Base-by-base conservation (phyloP, 2,329 filamentous ascomycete genomes). In the Dothistroma septosporum region DNA sequence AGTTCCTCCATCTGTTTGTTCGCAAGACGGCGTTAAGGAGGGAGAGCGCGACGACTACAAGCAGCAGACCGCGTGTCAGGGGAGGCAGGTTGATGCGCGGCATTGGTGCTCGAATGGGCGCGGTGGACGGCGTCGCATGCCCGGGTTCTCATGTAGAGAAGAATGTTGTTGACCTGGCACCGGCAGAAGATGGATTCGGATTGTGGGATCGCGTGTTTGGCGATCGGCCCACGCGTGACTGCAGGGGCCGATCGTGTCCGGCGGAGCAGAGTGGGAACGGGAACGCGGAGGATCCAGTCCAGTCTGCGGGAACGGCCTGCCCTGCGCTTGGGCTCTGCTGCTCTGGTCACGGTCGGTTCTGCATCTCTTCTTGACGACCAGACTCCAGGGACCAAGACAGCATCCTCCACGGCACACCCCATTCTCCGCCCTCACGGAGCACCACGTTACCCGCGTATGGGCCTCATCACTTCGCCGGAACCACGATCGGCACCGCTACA, bases 11-110 rank as follows among this genome's bases (percentile, higher is more conserved):
- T 77, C 88, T 85, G 63, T 84, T 82, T 72, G 89, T 89, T 59
- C 90, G 85, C 76, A 95, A 86, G 68, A 87, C 82, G 66, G 89
- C 87, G 78, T 92, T 94, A 72, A 97, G 82, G 69, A 94, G 78
- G 56, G 92, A 95, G 76, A 96, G 87, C 65, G 86, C 78, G 65
- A 92, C 76, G 61, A 96, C 83, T 62, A 83, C 82, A 72, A 89
- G 84, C 69, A 99, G 87, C 59, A 93, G 82, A 69, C 85, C 86
- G 65, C 94, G 88, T 53, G 94, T 97, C 68, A 96, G 85, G 32
- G 94, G 93, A 62, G 94, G 94, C 65, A 97, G 88, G 73, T 95
- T 97, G 78, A 97, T 83, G 80, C 93, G 88, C 35, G 64, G 61
- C 66, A 66, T 66, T 31, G 58, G 33, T 21, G 21, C 22, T 28